Base-by-base conservation (phyloP, 1,284 basidiomycete genomes). In the Marasmius tenuissimus region DNA sequence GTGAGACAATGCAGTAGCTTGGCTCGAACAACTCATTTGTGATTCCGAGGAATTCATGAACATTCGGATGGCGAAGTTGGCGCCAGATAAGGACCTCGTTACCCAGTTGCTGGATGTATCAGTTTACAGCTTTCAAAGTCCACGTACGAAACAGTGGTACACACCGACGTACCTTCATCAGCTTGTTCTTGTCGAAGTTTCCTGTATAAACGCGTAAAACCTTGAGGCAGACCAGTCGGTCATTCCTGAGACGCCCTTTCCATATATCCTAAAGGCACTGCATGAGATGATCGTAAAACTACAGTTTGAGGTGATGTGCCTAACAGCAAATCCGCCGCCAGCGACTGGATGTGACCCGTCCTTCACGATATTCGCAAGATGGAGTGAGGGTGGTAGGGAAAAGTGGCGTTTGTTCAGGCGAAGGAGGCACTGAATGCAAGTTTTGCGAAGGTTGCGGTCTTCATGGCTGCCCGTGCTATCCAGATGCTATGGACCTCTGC, bases 251-350 rank as follows among this genome's bases (percentile, higher is more conserved):
- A 27, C 34, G 34, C 33, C 61, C 61, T 33, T 61, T 58, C 47
- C 49, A 61, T 5, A 61, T 58, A 58, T 61, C 61, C 61, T 61
- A 39, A 12, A 51, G 16, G 27, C 6, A 9, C 16, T 35, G 27
- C 27, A 5, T 40, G 4, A 52, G 33, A 38, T 20, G 20, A n/a
- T 35, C n/a, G 22, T 35, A 3, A 18, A 33, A 7, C 6, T 6
- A 60, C 53, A 18, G 48, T 6, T 34, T 11, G 39, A 38, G 6
- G n/a, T 39, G 33, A 51, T 33, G 27, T 27, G 27, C 22, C 34
- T 27, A 6, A 61, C 61, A n/a, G 61, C 61, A 37, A 58, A 58
- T 39, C 57, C 61, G 16, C 61, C 61, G 27, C 57, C 61, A n/a
- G 37, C 40, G 6, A 61, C 61, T 22, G 61, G 61, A 53, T 40